These are phyloP conservation scores for Phytophthora tubulina DNA, from an alignment of 352 stramenopile species.

Conservation along the genomic window DNA sequence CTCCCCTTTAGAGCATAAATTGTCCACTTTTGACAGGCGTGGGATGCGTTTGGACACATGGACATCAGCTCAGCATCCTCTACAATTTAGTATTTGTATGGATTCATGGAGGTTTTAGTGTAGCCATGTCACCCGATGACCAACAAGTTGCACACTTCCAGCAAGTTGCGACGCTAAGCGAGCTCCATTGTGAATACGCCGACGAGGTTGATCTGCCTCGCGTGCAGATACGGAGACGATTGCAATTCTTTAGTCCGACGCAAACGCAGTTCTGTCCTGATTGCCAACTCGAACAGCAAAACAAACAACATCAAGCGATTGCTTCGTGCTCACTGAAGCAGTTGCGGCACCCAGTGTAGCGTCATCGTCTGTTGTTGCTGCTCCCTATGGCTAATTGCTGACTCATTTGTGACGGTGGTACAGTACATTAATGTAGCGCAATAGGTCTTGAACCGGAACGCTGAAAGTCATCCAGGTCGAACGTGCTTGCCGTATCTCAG, in stretches of 20 bases:
- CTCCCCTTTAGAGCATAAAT: constrained; percentile 1
- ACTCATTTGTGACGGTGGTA: background rate
- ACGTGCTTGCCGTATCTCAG: too few species aligned
- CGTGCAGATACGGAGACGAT: constrained; percentile 12
- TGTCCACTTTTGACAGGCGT: constrained; percentile 22
- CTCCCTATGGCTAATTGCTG: constrained; percentile 2
- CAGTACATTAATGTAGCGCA: background rate
- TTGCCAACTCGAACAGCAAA: constrained; percentile 25
- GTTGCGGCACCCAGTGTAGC: background rate
- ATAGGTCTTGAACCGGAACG: background rate
- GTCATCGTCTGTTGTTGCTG: background rate
- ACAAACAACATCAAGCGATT: constrained; percentile 17
- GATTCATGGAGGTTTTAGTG: constrained; percentile 1
- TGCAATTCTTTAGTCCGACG: constrained; percentile 19
- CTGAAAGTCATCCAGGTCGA: background rate
- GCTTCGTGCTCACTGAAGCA: constrained; percentile 3
- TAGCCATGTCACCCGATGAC: background rate
- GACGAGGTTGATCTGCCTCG: constrained; percentile 6
- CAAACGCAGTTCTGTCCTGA: background rate
- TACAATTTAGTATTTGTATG: background rate
- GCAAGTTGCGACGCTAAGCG: background rate
- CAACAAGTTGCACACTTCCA: constrained; percentile 2
- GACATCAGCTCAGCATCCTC: constrained; percentile 33
- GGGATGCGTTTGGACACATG: constrained; percentile 13
- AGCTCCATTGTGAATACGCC: background rate